Evolutionary conservation across 495 filamentous ascomycete genomes (phyloP), one percentile per base, ranked within the genome.

Genomic region (Penicillium cinerascens): DNA sequence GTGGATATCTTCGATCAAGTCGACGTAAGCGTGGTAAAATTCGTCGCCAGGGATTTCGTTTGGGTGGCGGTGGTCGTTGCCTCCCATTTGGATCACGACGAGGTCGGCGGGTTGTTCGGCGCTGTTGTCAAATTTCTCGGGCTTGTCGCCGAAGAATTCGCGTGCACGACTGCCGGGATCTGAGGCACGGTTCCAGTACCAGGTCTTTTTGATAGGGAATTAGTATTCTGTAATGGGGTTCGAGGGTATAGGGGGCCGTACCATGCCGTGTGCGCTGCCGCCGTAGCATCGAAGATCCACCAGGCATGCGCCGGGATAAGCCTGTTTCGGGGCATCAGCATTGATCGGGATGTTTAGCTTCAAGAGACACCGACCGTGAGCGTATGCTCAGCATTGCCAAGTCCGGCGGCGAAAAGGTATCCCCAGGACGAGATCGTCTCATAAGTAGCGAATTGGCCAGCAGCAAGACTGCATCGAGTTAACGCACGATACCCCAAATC

Each of bases 111-210:
- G 74, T n/a, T 74, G 78, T 45, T 82, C 78, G 26, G 75, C 76
- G 6, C 62, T 66, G 46, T 87, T 85, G 55, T 84, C 77, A 80
- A 81, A 88, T 0, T 72, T 61, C 50, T 86, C 81, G 0, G 82
- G 79, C 2, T 78, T 69, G 25, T 76, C 71, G 51, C 78, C 81
- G 55, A 77, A 81, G 10, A 80, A 73, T 16, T 69, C 56, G 6
- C 56, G 51, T 0, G 80, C 80, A 17, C 84, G 76, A 33, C 63
- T 68, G 42, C 76, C 78, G 1, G 78, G 81, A 56, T 87, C 84
- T 0, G 80, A 80, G 1, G 84, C 81, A 22, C 79, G 82, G 55
- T 82, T 82, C 84, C 84, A 88, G 66, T 87, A 84, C 58, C 84
- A 79, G 16, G 70, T 70, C 60, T 85, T 71, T 25, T 42, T 0